These are phyloP conservation scores for Eustoma russellianum DNA, from an alignment of 257 asterid species.

Conservation along the genomic window DNA sequence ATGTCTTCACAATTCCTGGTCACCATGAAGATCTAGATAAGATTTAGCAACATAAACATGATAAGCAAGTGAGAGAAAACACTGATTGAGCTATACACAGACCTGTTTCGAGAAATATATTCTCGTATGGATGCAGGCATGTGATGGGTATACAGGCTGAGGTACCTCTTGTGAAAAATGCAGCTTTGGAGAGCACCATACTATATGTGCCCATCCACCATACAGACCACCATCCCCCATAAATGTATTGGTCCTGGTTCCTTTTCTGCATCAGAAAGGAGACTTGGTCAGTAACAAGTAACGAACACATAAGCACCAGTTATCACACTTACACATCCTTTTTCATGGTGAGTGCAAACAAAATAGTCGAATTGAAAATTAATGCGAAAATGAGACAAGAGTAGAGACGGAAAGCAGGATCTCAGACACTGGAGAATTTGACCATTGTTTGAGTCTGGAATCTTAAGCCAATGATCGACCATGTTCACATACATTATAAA, in stretches of 20 bases:
- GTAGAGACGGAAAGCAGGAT: too few species aligned
- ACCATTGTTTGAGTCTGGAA: too few species aligned
- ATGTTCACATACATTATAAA: too few species aligned
- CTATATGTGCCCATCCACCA: conserved; percentile 84
- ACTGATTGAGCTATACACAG: background rate
- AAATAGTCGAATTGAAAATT: too few species aligned
- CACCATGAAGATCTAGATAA: conserved; percentile 10
- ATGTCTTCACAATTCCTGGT: conserved; percentile 86
- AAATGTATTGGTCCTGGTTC: conserved; percentile 27
- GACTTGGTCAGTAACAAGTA: too few species aligned
- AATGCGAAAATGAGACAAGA: too few species aligned
- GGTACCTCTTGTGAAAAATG: conserved; percentile 76
- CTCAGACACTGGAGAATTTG: too few species aligned
- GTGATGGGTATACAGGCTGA: conserved; percentile 54
- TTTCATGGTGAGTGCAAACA: too few species aligned
- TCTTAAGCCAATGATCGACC: too few species aligned
- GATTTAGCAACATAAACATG: background rate
- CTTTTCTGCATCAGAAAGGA: conserved; percentile 31
- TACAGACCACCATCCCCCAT: conserved; percentile 81
- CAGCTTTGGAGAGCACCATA: conserved; percentile 72
- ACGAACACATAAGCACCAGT: too few species aligned
- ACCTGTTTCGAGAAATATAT: conserved; percentile 60
- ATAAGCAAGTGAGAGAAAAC: background rate
- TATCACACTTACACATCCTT: too few species aligned
- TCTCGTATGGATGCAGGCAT: conserved; percentile 78